Percentiles rank a stretch among this genome's conserved stretches.
Evolutionary conservation across 2,329 filamentous ascomycete genomes (phyloP).

Genomic region (Claviceps sp.): DNA sequence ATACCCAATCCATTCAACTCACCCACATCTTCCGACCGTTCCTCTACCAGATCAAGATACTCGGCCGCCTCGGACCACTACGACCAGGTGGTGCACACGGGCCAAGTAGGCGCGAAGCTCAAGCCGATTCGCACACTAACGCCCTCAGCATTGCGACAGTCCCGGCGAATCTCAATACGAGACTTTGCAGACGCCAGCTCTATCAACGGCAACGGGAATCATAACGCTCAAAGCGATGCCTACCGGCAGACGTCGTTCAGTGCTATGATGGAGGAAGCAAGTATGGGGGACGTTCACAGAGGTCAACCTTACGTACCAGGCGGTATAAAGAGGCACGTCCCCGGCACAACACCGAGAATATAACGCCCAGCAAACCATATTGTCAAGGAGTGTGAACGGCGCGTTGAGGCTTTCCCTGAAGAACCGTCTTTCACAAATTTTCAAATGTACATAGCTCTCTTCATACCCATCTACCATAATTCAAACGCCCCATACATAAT

Average conservation of each 20-base stretch:
- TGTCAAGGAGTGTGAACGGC: too few species aligned
- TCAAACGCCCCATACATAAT: too few species aligned
- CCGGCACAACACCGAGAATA: constrained; percentile 21
- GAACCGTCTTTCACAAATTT: too few species aligned
- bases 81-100: constrained; percentile 11
- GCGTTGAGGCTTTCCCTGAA: too few species aligned
- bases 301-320: constrained; percentile 24
- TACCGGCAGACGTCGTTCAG: constrained; percentile 34
- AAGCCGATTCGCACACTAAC: constrained; percentile 28
- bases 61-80: constrained; percentile 15
- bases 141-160: constrained; percentile 11
- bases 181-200: constrained; percentile 31
- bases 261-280: constrained; percentile 37
- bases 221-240: constrained; percentile 4
- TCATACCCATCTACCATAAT: too few species aligned
- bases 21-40: constrained; percentile 13
- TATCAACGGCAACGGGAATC: constrained; percentile 10
- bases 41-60: constrained; percentile 8
- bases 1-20: constrained; percentile 25
- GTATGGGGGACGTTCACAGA: constrained; percentile 26
- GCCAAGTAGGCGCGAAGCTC: constrained; percentile 15
- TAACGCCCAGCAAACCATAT: background rate
- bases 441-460: too few species aligned
- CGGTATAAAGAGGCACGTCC: constrained; percentile 13
- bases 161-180: constrained; percentile 18